These are phyloP conservation scores for Zygotorulaspora florentina DNA, from an alignment of 805 yeast species.

Conservation along the genomic window DNA sequence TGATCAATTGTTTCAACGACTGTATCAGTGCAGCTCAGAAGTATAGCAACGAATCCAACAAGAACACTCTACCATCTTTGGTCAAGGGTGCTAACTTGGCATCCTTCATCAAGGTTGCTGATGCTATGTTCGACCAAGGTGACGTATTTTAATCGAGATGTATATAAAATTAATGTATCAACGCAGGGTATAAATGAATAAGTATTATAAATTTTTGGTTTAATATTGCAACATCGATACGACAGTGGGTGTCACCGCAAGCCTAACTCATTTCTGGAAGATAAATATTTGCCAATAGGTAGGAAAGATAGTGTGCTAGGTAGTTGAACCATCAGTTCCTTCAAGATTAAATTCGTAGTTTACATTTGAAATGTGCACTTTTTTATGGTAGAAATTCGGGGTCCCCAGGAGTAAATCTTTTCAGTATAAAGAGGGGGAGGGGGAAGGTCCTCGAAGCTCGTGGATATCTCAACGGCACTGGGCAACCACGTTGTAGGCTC, in stretches of 20 bases:
- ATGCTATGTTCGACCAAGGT: conserved; percentile 97
- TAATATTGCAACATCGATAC: background rate
- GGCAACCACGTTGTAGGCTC: no score
- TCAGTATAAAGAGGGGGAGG: no score
- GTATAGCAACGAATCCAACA: conserved; percentile 66
- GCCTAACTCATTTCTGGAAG: no score
- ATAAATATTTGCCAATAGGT: no score
- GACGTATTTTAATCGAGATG: conserved; percentile 44
- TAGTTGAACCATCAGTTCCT: no score
- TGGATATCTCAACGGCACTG: no score
- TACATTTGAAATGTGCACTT: no score
- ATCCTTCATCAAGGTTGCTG: conserved; percentile 97
- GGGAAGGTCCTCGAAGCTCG: no score
- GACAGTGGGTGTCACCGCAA: background rate
- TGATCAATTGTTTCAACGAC: conserved; percentile 88
- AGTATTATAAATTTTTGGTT: background rate
- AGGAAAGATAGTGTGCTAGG: no score
- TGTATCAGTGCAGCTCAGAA: conserved; percentile 83
- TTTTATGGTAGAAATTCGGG: no score
- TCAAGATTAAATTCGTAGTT: no score
- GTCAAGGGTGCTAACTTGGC: conserved; percentile 99
- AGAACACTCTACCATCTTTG: conserved; percentile 79
- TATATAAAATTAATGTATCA: background rate
- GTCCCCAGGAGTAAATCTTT: no score
- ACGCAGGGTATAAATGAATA: background rate